A percentile compares a stretch with the other conserved stretches of the same genome.
Conservation (phyloP, 106 monocot genomes). For the Allium fistulosum region DNA sequence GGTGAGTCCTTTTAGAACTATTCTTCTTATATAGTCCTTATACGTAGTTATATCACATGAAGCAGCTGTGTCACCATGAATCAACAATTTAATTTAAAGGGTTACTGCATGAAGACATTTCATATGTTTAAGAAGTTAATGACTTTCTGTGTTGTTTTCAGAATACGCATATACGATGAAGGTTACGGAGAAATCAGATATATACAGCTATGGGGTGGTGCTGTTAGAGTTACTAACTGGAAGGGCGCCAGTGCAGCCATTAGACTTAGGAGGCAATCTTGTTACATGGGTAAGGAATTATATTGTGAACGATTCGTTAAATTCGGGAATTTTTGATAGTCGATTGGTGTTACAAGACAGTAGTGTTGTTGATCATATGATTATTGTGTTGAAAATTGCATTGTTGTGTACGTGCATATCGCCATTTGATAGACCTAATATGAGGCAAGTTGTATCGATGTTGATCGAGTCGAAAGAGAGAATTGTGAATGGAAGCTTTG, state of each 20-base stretch:
- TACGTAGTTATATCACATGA: not conserved
- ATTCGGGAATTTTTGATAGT: slow-evolving; percentile 47
- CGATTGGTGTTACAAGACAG: slow-evolving; percentile 46
- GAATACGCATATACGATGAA: slow-evolving; percentile 99
- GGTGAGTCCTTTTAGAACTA: slow-evolving; percentile 32
- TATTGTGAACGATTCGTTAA: slow-evolving; percentile 46
- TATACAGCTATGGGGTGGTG: slow-evolving; percentile 94
- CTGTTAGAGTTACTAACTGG: slow-evolving; percentile 87
- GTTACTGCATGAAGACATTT: too few species aligned
- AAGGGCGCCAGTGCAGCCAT: slow-evolving; percentile 77
- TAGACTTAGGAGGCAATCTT: slow-evolving; percentile 88
- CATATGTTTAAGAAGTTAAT: too few species aligned
- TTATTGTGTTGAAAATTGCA: slow-evolving; percentile 85
- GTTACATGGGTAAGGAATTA: slow-evolving; percentile 83
- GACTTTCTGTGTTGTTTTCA: slow-evolving; percentile 15
- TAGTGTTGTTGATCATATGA: slow-evolving; percentile 60
- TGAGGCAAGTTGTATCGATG: slow-evolving; percentile 85
- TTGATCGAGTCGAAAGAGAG: slow-evolving; percentile 83
- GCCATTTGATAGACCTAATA: slow-evolving; percentile 80
- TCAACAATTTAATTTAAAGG: too few species aligned
- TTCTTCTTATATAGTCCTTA: not conserved
- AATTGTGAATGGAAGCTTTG: slow-evolving; percentile 24
- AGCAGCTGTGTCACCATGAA: too few species aligned
- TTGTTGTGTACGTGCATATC: slow-evolving; percentile 80
- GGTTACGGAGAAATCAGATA: slow-evolving; percentile 90